phyloP scores from a whole-genome alignment of 176 grass and related monocot species.

The Avena eriantha region DNA sequence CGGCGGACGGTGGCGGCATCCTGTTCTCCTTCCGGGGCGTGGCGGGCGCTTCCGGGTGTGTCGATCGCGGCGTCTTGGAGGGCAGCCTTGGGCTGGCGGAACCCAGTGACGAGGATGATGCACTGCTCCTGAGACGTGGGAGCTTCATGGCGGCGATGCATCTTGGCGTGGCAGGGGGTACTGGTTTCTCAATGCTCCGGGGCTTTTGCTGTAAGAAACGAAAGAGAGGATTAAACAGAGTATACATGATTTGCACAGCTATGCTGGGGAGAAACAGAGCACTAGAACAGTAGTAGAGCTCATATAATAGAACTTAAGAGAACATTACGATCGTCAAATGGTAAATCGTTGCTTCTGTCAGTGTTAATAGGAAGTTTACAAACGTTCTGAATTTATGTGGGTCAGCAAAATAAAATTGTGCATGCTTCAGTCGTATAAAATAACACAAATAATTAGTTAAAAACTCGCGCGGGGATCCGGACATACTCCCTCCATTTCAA shows the following conservation, averaged over 20 bases:
- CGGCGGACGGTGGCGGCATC: not conserved
- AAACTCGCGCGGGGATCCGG: no score
- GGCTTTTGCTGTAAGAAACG: slow-evolving; percentile 29
- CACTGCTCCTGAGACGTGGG: slow-evolving; percentile 27
- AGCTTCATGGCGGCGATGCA: slow-evolving; percentile 39
- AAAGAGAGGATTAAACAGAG: not conserved
- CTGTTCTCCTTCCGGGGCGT: slow-evolving; percentile 55
- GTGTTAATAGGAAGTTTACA: no score
- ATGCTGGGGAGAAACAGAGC: no score
- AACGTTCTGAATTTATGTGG: no score
- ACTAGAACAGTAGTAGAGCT: no score
- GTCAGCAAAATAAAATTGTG: no score
- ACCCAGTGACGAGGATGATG: not conserved
- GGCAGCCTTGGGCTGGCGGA: slow-evolving; percentile 31
- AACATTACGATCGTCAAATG: no score
- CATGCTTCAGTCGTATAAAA: no score
- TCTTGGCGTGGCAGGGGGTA: slow-evolving; percentile 32
- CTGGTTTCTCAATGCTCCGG: slow-evolving; percentile 38
- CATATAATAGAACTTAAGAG: no score
- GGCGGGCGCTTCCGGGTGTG: slow-evolving; percentile 15
- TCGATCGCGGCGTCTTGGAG: not conserved
- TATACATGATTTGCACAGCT: not conserved
- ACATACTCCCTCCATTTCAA: no score
- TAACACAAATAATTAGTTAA: no score
- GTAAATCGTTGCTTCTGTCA: no score